Conservation (phyloP, 352 stramenopile genomes). For the Pythium diclinum region DNA sequence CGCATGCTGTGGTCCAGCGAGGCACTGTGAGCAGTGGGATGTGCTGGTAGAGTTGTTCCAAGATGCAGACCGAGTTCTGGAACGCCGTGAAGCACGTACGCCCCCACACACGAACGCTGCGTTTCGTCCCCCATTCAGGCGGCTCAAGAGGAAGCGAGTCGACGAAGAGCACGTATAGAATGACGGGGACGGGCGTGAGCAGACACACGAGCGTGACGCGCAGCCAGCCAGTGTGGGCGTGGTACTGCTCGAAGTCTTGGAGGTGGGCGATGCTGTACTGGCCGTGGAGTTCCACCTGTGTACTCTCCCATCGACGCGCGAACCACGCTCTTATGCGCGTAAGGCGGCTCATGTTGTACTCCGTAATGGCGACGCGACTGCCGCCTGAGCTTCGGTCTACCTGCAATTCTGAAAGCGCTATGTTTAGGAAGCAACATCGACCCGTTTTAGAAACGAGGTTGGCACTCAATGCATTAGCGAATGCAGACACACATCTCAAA, state of each 20-base stretch:
- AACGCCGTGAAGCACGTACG: slow-evolving; percentile 6
- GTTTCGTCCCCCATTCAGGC: background rate
- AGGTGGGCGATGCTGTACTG: slow-evolving; percentile 13
- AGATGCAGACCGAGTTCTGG: slow-evolving; percentile 8
- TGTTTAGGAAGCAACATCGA: background rate
- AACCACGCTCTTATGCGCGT: background rate
- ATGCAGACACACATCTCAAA: no score
- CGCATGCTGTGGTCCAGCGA: background rate
- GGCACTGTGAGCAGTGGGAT: slow-evolving; percentile 15
- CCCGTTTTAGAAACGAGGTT: no score
- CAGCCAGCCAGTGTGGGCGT: background rate
- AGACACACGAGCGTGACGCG: slow-evolving; percentile 3
- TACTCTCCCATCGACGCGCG: background rate
- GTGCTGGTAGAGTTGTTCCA: slow-evolving; percentile 15
- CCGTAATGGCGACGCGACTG: no score
- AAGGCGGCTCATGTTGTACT: background rate
- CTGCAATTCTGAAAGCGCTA: background rate
- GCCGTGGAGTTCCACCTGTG: slow-evolving; percentile 17
- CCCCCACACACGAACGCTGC: slow-evolving; percentile 4
- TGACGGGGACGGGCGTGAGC: slow-evolving; percentile 7
- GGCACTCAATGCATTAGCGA: no score
- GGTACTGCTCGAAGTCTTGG: slow-evolving; percentile 7
- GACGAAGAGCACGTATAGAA: slow-evolving; percentile 1
- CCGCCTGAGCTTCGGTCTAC: no score
- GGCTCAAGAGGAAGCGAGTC: slow-evolving; percentile 14